Percentiles rank a stretch among this genome's conserved stretches.
Evolutionary conservation across 2,329 filamentous ascomycete species (phyloP).

Genomic region (Clonostachys chloroleuca): DNA sequence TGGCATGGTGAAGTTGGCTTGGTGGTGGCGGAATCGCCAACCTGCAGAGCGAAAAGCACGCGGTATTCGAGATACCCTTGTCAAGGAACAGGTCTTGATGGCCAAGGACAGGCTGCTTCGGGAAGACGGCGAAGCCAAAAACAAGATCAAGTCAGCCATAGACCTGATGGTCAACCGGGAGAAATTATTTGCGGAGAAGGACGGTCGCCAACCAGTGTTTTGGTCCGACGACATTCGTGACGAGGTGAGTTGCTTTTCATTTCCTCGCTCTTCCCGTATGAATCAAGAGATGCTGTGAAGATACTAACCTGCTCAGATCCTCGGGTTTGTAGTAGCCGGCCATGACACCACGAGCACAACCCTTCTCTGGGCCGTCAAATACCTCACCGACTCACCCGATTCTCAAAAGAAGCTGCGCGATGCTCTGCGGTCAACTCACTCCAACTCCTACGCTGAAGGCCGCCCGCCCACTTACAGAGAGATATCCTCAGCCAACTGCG

Average conservation of each 20-base stretch:
- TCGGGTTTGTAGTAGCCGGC: conserved; percentile 20
- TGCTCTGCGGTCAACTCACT: conserved; percentile 6
- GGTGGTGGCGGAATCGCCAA: too few relatives aligned
- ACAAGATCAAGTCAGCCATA: conserved; percentile 13
- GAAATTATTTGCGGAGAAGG: conserved; percentile 17
- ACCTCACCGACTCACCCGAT: conserved; percentile 4
- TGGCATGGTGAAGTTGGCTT: too few relatives aligned
- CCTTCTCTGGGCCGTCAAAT: conserved; percentile 13
- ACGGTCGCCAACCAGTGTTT: conserved; percentile 14
- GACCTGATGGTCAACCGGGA: conserved; percentile 24
- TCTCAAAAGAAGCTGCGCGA: conserved; percentile 11
- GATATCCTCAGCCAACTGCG: conserved; percentile 9
- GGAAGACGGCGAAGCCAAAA: background rate
- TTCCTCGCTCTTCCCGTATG: background rate
- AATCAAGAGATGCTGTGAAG: background rate
- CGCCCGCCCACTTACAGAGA: conserved; percentile 13
- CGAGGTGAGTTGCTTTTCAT: conserved; percentile 9
- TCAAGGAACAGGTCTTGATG: background rate
- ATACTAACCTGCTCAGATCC: background rate
- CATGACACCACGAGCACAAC: conserved; percentile 21
- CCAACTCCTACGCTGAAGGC: conserved; percentile 7
- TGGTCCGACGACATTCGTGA: conserved; percentile 17
- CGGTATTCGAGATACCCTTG: background rate
- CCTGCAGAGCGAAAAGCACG: background rate
- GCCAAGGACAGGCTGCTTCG: background rate